Conservation (phyloP, 768 basidiomycete species). For the Hemileccinum impolitum region DNA sequence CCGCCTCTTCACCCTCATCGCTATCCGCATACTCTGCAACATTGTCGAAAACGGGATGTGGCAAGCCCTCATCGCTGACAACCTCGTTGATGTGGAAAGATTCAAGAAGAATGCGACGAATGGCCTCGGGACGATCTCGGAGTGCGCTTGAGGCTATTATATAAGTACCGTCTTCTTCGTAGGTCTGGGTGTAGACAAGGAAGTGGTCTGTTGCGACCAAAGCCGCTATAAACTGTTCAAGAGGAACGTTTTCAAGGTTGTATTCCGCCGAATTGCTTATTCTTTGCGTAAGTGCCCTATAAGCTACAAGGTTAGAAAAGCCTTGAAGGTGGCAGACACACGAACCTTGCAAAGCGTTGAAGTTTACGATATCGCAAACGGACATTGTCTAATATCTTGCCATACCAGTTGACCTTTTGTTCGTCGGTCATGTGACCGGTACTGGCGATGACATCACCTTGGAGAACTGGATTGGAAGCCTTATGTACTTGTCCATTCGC, state of each 20-base stretch:
- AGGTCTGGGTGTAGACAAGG: constrained; percentile 84
- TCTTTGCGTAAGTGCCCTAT: constrained; percentile 70
- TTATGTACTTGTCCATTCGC: constrained; percentile 29
- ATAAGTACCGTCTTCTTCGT: constrained; percentile 90
- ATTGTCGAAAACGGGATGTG: constrained; percentile 39
- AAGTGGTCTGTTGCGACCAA: constrained; percentile 87
- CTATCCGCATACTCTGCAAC: constrained; percentile 40
- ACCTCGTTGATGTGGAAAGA: constrained; percentile 78
- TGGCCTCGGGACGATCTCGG: constrained; percentile 69
- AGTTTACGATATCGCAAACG: constrained; percentile 89
- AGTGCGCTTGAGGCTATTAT: constrained; percentile 80
- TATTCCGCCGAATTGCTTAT: constrained; percentile 96
- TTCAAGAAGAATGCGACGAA: constrained; percentile 77
- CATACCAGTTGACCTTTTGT: constrained; percentile 85
- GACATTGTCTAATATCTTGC: constrained; percentile 90
- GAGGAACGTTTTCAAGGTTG: constrained; percentile 64
- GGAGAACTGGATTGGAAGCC: constrained; percentile 33
- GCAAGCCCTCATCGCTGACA: constrained; percentile 45
- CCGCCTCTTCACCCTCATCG: constrained; percentile 54
- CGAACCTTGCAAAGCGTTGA: constrained; percentile 84
- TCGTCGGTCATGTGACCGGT: constrained; percentile 64
- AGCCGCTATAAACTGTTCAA: constrained; percentile 76
- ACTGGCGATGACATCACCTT: constrained; percentile 36
- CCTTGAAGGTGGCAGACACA: neutral
- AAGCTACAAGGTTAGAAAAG: constrained; percentile 4